Evolutionary conservation across 345 rosid genomes (phyloP).

Genomic region (Acer campestre): DNA sequence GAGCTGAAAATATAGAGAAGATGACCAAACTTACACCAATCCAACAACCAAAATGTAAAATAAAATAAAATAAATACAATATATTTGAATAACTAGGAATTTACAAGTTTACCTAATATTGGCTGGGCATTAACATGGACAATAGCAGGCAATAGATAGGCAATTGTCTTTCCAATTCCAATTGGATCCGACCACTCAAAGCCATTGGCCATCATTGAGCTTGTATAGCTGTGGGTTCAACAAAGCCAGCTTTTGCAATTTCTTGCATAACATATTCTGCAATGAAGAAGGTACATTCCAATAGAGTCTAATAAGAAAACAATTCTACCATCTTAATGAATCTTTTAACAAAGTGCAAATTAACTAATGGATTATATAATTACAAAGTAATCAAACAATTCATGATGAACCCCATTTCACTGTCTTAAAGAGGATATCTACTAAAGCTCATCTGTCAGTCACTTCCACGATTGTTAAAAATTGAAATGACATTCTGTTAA

Average conservation of each 20-base stretch:
- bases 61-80: background rate
- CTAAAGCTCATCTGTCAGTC: background rate
- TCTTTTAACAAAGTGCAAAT: background rate
- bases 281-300: conserved; percentile 17
- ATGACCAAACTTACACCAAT: background rate
- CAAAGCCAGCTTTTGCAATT: conserved; percentile 88
- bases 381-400: background rate
- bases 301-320: background rate
- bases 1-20: conserved; percentile 51
- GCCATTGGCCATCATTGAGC: conserved; percentile 99
- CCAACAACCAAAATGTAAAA: background rate
- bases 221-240: conserved; percentile 95
- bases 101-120: conserved; percentile 58
- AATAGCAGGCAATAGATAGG: conserved; percentile 92
- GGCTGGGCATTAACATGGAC: conserved; percentile 99
- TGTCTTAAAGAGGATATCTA: background rate
- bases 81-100: conserved; percentile 3
- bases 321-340: conserved; percentile 14
- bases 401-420: background rate
- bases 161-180: conserved; percentile 93
- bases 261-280: conserved; percentile 97
- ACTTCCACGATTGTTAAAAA: background rate
- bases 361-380: background rate
- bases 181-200: conserved; percentile 93
- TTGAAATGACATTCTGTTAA: too few species aligned